Conservation (phyloP, 163 green algal species). For the Trebouxia gelatinosa region DNA sequence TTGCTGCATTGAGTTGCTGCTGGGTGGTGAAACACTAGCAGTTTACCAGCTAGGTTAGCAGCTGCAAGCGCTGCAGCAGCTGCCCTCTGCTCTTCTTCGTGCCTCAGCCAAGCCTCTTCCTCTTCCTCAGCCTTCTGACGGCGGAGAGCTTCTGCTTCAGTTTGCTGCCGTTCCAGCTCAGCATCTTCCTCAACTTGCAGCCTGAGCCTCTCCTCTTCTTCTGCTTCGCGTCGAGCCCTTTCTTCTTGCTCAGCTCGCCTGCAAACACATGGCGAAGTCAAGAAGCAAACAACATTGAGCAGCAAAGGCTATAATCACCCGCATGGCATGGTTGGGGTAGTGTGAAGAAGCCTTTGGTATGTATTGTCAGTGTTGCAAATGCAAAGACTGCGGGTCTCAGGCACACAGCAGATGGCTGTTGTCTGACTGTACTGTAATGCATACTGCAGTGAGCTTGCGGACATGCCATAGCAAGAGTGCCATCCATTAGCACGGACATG, state of each 20-base stretch:
- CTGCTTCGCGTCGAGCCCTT: not conserved
- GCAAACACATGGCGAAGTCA: not conserved
- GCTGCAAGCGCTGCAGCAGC: too few species aligned
- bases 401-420: not conserved
- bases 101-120: too few species aligned
- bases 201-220: slow-evolving; percentile 6
- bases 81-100: too few species aligned
- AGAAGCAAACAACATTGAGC: too few species aligned
- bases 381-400: not conserved
- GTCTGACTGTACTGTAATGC: not conserved
- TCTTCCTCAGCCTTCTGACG: too few species aligned
- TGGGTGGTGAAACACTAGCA: too few species aligned
- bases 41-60: too few species aligned
- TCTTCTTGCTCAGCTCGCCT: slow-evolving; percentile 16
- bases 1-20: too few species aligned
- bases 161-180: not conserved
- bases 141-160: too few species aligned
- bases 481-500: not conserved
- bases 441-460: not conserved
- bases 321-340: not conserved
- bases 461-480: not conserved
- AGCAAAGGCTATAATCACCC: not conserved
- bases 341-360: not conserved
- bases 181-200: not conserved
- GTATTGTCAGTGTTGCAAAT: not conserved